A percentile compares a stretch with the other conserved stretches of the same genome.
Conservation (phyloP, 2,329 filamentous ascomycete species). For the Cladosporium austrohemisphaericum region DNA sequence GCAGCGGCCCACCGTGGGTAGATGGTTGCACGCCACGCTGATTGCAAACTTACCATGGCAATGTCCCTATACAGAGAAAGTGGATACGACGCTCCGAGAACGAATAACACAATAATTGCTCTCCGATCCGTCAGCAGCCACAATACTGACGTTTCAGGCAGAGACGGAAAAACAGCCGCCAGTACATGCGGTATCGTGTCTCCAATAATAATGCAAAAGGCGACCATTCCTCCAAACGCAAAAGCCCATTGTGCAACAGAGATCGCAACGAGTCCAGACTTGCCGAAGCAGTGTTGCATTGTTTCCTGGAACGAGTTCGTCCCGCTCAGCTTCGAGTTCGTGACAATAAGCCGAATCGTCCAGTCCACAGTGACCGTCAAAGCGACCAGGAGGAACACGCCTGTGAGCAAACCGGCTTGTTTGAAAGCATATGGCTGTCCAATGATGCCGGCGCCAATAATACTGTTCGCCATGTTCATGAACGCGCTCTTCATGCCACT, state of each 20-base stretch:
- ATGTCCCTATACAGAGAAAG: slow-evolving; percentile 94
- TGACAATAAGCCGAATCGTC: slow-evolving; percentile 95
- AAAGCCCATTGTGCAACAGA: slow-evolving; percentile 94
- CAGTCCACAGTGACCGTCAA: slow-evolving; percentile 89
- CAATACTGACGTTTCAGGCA: slow-evolving; percentile 69
- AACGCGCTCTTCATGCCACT: slow-evolving; percentile 84
- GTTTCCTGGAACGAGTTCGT: slow-evolving; percentile 93
- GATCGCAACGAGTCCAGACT: slow-evolving; percentile 82
- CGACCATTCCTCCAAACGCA: slow-evolving; percentile 97
- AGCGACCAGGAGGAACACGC: slow-evolving; percentile 69
- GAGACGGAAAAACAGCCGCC: slow-evolving; percentile 71
- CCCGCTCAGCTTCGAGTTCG: slow-evolving; percentile 95
- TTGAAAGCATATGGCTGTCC: slow-evolving; percentile 91
- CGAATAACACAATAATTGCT: slow-evolving; percentile 83
- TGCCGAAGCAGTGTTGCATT: slow-evolving; percentile 92
- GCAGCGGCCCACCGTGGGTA: too few relatives aligned
- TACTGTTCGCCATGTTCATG: slow-evolving; percentile 99
- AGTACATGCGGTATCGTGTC: slow-evolving; percentile 94
- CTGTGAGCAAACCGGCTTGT: slow-evolving; percentile 82
- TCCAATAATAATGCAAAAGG: slow-evolving; percentile 95
- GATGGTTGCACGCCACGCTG: neutral
- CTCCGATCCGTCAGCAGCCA: slow-evolving; percentile 77
- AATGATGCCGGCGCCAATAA: slow-evolving; percentile 74
- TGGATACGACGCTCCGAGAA: slow-evolving; percentile 81
- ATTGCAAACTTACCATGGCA: slow-evolving; percentile 64